Conservation (phyloP, 192 early-diverging fungal species). For the Backusella macrospora region DNA sequence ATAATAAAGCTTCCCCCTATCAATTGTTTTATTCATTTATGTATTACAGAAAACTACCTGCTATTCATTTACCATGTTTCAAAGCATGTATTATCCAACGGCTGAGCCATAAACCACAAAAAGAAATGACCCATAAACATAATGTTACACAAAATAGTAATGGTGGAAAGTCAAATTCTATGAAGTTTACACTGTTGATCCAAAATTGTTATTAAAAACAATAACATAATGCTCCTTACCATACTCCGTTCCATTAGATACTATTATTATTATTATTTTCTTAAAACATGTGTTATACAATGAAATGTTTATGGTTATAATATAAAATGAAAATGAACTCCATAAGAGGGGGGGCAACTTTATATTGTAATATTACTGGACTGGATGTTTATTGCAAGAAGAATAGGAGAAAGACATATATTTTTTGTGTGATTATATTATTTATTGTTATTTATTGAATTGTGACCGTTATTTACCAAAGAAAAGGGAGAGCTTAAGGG, state of each 20-base stretch:
- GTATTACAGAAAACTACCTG: neutral
- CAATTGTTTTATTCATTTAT: too few relatives aligned
- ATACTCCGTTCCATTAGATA: too few relatives aligned
- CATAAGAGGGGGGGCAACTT: neutral
- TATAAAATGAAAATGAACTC: slow-evolving; percentile 8
- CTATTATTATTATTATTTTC: too few relatives aligned
- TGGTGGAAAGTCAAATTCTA: neutral
- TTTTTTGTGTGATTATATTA: neutral
- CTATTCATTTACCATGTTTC: neutral
- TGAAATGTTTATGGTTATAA: neutral
- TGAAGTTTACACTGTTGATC: neutral
- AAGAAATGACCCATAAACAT: slow-evolving; percentile 6
- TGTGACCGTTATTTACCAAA: neutral
- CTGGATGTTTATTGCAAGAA: neutral
- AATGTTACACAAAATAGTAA: neutral
- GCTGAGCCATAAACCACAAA: neutral
- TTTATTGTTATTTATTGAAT: neutral
- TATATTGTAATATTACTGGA: neutral
- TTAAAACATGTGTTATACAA: too few relatives aligned
- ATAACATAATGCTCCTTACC: neutral
- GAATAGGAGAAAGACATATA: neutral
- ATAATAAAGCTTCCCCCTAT: too few relatives aligned
- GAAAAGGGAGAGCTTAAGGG: neutral
- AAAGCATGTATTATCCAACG: neutral
- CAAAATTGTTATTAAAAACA: neutral